phyloP scores from a whole-genome alignment of 768 basidiomycete species.

The Cyclocybe aegerita region DNA sequence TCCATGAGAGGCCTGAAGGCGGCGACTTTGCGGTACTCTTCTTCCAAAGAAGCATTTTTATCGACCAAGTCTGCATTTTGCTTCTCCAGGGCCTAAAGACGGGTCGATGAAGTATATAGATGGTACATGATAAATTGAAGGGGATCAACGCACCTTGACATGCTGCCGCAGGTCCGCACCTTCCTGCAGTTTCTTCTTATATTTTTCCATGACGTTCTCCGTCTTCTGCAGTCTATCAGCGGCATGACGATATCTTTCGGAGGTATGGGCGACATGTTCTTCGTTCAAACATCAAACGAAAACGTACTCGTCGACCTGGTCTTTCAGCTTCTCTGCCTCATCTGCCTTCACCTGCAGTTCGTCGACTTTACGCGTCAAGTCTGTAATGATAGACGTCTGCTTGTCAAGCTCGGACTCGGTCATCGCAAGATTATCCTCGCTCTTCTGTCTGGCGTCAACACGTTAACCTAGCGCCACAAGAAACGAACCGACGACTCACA shows the following conservation, averaged over 20 bases:
- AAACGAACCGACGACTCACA: conserved; percentile 56
- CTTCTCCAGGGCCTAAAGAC: conserved; percentile 74
- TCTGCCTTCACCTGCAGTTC: conserved; percentile 80
- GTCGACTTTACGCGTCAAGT: conserved; percentile 76
- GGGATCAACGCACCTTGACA: conserved; percentile 57
- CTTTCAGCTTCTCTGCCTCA: conserved; percentile 79
- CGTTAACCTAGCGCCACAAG: conserved; percentile 10
- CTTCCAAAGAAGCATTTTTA: conserved; percentile 88
- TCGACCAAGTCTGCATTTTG: conserved; percentile 93
- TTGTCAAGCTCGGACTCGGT: conserved; percentile 84
- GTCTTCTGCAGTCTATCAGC: conserved; percentile 91
- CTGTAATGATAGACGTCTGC: conserved; percentile 64
- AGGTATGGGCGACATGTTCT: background rate
- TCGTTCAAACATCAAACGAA: too few relatives aligned
- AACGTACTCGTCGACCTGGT: conserved; percentile 88
- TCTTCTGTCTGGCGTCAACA: conserved; percentile 72
- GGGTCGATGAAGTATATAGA: background rate
- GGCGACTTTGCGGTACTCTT: conserved; percentile 85
- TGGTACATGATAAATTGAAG: conserved; percentile 7
- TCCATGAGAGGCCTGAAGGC: conserved; percentile 90
- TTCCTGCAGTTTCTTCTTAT: conserved; percentile 98
- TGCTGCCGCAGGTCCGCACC: conserved; percentile 85
- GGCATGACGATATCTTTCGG: conserved; percentile 79
- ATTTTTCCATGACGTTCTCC: conserved; percentile 98
- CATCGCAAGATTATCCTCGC: conserved; percentile 86